Percentiles rank a stretch among this genome's conserved stretches.
Evolutionary conservation across 2,329 filamentous ascomycete species (phyloP).

Genomic region (Lecanicillium sp.): DNA sequence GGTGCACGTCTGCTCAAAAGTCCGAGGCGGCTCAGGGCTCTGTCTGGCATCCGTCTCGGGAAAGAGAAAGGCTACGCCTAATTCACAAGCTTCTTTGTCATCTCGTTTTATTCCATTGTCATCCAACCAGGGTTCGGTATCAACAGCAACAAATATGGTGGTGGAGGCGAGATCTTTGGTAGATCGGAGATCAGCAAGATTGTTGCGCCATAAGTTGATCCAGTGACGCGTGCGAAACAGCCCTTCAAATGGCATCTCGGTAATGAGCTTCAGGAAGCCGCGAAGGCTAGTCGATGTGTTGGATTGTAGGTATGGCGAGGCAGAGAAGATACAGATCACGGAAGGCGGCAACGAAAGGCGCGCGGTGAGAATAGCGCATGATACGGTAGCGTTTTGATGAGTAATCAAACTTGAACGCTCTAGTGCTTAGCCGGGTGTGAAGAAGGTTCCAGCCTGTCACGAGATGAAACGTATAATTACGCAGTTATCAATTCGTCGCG

Average conservation of each 20-base stretch:
- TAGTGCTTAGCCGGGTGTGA: too few relatives aligned
- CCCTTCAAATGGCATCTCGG: background rate
- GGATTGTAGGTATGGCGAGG: too few relatives aligned
- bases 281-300: too few relatives aligned
- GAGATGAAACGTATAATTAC: too few relatives aligned
- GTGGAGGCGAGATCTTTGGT: background rate
- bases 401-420: too few relatives aligned
- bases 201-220: background rate
- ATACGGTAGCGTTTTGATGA: too few relatives aligned
- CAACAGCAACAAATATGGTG: slow-evolving; percentile 7
- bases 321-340: too few relatives aligned
- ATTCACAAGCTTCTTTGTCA: slow-evolving; percentile 3
- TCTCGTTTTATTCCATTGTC: background rate
- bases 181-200: slow-evolving; percentile 1
- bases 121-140: slow-evolving; percentile 7
- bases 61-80: slow-evolving; percentile 7
- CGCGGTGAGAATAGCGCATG: too few relatives aligned
- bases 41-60: background rate
- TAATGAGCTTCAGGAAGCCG: too few relatives aligned
- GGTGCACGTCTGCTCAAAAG: background rate
- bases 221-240: slow-evolving; percentile 5
- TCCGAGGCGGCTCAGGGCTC: slow-evolving; percentile 1
- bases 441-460: too few relatives aligned
- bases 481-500: too few relatives aligned
- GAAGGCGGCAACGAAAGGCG: too few relatives aligned